Evolutionary conservation across 805 yeast species (phyloP).

Genomic region (Candida krabiensis): DNA sequence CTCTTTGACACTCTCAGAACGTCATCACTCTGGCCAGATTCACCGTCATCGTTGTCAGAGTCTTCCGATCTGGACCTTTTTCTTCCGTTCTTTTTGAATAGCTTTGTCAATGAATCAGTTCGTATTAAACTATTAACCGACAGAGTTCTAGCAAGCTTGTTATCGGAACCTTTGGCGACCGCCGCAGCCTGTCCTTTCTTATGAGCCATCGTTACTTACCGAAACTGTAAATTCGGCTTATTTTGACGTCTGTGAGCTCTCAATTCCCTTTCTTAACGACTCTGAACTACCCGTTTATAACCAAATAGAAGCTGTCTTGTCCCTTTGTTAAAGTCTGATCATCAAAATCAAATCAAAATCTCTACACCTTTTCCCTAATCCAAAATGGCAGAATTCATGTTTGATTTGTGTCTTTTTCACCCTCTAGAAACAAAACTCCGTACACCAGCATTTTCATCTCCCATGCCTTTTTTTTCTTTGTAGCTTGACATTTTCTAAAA

Average conservation of each 20-base stretch:
- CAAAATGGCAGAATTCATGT: too few species aligned
- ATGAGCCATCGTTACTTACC: too few species aligned
- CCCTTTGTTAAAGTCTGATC: too few species aligned
- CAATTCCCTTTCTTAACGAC: neutral
- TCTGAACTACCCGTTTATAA: constrained; percentile 1
- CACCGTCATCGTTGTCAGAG: constrained; percentile 7
- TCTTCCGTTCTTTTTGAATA: constrained; percentile 20
- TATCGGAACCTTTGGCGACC: constrained; percentile 8
- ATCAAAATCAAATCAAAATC: too few species aligned
- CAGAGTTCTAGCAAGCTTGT: constrained; percentile 11
- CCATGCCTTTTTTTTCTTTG: too few species aligned
- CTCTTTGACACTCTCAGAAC: constrained; percentile 14
- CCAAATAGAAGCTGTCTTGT: too few species aligned
- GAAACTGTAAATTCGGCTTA: too few species aligned
- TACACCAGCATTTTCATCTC: constrained; percentile 1
- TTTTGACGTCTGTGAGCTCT: too few species aligned
- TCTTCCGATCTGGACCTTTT: constrained; percentile 15
- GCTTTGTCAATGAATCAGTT: constrained; percentile 23
- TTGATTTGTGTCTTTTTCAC: too few species aligned
- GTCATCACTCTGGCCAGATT: neutral
- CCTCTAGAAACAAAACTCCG: constrained; percentile 3
- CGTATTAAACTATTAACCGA: constrained; percentile 20
- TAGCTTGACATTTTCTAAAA: constrained; percentile 20
- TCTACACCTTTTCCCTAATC: too few species aligned
- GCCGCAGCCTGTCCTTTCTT: constrained; percentile 5